Percentiles rank a stretch among this genome's conserved stretches.
Conservation (phyloP, 345 rosid genomes). For the Alliaria petiolata region DNA sequence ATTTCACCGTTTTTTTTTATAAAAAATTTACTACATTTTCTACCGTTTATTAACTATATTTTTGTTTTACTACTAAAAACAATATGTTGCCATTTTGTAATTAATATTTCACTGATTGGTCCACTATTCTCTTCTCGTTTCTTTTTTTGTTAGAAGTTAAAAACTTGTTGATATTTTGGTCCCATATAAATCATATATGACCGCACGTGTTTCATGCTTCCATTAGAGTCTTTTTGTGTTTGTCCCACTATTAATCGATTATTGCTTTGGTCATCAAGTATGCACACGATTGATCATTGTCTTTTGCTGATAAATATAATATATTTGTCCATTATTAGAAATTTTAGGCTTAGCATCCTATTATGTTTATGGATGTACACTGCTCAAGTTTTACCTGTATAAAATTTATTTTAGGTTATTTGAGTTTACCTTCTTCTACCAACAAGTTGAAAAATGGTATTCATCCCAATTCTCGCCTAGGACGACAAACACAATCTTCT, state of each 20-base stretch:
- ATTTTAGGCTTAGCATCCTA: neutral
- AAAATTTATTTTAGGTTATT: neutral
- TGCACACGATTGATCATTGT: neutral
- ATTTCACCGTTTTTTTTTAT: no score
- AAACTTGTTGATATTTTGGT: neutral
- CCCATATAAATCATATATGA: neutral
- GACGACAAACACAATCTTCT: neutral
- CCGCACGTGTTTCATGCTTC: constrained; percentile 8
- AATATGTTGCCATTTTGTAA: neutral
- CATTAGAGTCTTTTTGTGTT: neutral
- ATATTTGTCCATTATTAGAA: neutral
- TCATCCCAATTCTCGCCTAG: neutral
- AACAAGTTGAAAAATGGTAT: neutral
- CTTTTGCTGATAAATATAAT: neutral
- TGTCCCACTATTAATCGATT: neutral
- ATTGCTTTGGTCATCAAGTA: neutral
- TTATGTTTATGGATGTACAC: neutral
- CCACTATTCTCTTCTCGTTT: neutral
- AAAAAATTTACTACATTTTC: neutral
- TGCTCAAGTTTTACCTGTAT: neutral
- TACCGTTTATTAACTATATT: neutral
- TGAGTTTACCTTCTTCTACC: neutral
- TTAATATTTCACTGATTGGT: neutral
- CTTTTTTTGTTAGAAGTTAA: neutral
- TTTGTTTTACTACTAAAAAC: neutral